These are phyloP conservation scores for Isabelozyma rhagii DNA, from an alignment of 805 yeast genomes.

Conservation along the genomic window DNA sequence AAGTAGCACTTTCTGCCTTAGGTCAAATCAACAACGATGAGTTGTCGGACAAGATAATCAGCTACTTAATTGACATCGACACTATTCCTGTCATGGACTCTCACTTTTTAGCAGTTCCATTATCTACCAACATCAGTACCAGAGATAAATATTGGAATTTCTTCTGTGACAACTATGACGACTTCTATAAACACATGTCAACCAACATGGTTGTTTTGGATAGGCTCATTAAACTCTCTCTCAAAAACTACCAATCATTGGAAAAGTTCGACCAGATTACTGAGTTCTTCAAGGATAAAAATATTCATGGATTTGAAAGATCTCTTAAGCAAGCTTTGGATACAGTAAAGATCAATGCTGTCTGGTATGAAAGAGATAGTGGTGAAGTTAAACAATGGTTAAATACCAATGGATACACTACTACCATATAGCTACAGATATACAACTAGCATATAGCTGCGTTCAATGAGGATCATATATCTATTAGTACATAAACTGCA, in stretches of 20 bases:
- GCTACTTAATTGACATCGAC: constrained; percentile 37
- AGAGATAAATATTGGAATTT: constrained; percentile 48
- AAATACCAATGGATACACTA: constrained; percentile 7
- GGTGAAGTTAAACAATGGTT: constrained; percentile 46
- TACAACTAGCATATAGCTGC: too few relatives aligned
- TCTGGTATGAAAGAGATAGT: constrained; percentile 50
- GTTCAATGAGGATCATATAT: too few relatives aligned
- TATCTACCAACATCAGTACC: constrained; percentile 45
- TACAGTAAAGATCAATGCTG: constrained; percentile 44
- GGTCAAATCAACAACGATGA: constrained; percentile 42
- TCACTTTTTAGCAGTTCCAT: constrained; percentile 46
- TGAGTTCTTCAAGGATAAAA: constrained; percentile 27
- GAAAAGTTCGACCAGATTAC: constrained; percentile 29
- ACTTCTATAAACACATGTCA: constrained; percentile 42
- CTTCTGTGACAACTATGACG: constrained; percentile 46
- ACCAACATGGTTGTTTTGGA: constrained; percentile 52
- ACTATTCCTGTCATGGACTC: constrained; percentile 58
- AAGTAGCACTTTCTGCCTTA: constrained; percentile 53
- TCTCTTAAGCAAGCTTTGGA: constrained; percentile 57
- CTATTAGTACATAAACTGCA: too few relatives aligned
- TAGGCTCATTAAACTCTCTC: constrained; percentile 39
- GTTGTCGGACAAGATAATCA: constrained; percentile 38
- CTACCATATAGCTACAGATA: background rate
- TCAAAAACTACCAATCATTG: constrained; percentile 36
- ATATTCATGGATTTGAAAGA: constrained; percentile 50